Conservation (phyloP, 2,329 filamentous ascomycete species). For the Xylaria sp. region DNA sequence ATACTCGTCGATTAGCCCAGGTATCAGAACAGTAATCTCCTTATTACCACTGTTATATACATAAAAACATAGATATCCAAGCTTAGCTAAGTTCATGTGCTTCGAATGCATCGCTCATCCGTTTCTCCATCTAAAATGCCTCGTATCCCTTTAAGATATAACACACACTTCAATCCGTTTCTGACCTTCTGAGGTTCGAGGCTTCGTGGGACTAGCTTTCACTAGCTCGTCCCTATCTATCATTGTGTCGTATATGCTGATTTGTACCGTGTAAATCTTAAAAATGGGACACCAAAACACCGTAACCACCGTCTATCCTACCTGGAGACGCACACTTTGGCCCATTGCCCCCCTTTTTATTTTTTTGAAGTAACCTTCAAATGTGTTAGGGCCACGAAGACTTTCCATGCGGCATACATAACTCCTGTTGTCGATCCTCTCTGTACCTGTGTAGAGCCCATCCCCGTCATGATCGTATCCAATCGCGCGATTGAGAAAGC, state of each 20-base stretch:
- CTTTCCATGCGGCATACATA: too few relatives aligned
- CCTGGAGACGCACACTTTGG: neutral
- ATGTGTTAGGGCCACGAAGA: too few relatives aligned
- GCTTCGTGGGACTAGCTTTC: neutral
- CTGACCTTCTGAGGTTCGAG: neutral
- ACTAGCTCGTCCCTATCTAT: neutral
- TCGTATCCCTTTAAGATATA: neutral
- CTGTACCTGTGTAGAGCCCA: neutral
- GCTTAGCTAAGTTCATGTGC: neutral
- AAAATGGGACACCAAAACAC: constrained; percentile 14
- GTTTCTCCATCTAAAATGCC: neutral
- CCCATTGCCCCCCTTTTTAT: neutral
- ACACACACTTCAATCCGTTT: neutral
- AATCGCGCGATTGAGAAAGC: neutral
- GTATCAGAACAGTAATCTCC: neutral
- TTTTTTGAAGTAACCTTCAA: neutral
- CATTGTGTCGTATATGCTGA: neutral
- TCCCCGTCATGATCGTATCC: neutral
- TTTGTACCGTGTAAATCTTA: neutral
- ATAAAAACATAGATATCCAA: neutral
- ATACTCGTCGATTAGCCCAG: too few relatives aligned
- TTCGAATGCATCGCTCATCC: constrained; percentile 7
- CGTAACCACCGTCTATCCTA: neutral
- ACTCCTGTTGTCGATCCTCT: too few relatives aligned
- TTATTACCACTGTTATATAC: neutral